A percentile compares a stretch with the other conserved stretches of the same genome.
Evolutionary conservation across 2,329 filamentous ascomycete genomes (phyloP).

Genomic region (Alternaria solani): DNA sequence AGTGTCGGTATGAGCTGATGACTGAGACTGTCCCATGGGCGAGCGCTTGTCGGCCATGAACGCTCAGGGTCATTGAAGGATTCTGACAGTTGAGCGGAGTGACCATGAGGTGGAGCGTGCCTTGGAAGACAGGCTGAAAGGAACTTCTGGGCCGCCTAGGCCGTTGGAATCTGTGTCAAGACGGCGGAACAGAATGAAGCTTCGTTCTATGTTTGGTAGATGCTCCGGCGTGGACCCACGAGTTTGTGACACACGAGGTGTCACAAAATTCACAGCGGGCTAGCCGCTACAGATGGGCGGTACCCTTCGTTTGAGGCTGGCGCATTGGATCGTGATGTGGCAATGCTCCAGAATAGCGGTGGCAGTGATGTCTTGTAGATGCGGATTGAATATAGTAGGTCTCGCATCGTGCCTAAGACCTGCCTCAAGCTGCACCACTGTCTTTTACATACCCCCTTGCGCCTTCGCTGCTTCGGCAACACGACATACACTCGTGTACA

Average conservation of each 20-base stretch:
- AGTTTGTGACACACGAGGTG: conserved; percentile 43
- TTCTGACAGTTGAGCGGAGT: conserved; percentile 21
- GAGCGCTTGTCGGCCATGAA: conserved; percentile 11
- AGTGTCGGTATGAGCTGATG: conserved; percentile 21
- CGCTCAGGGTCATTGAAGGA: conserved; percentile 15
- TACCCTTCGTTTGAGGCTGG: conserved; percentile 47
- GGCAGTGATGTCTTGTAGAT: conserved; percentile 35
- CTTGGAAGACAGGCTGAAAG: conserved; percentile 29
- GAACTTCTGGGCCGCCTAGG: conserved; percentile 24
- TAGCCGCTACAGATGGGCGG: conserved; percentile 44
- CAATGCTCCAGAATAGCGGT: conserved; percentile 34
- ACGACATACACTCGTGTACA: conserved; percentile 35
- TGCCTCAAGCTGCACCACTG: conserved; percentile 33
- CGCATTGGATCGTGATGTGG: conserved; percentile 42
- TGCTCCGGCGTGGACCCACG: conserved; percentile 40
- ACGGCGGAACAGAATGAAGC: conserved; percentile 30
- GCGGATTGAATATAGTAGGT: conserved; percentile 48
- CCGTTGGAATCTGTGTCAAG: conserved; percentile 24
- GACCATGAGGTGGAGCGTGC: conserved; percentile 27
- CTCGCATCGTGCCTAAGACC: conserved; percentile 34
- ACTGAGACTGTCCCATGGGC: conserved; percentile 25
- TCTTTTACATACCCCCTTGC: conserved; percentile 14
- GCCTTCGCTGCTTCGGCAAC: conserved; percentile 26
- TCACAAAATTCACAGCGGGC: conserved; percentile 36
- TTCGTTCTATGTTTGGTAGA: conserved; percentile 38